These are phyloP conservation scores for Fonsecaea monophora DNA, from an alignment of 2,329 filamentous ascomycete genomes.

Conservation along the genomic window DNA sequence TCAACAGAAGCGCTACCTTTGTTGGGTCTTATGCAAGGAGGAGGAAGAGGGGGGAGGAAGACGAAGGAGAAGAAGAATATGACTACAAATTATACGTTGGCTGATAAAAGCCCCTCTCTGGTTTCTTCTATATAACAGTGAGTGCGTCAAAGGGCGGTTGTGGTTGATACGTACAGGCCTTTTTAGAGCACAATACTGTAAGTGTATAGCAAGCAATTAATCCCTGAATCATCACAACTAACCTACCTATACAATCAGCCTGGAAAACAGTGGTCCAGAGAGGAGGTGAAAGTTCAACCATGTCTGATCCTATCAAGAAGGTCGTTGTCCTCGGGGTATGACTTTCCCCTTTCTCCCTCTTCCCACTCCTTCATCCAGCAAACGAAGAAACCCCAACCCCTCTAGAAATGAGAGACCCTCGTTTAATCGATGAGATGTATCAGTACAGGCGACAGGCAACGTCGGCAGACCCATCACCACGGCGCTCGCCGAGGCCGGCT, in stretches of 20 bases:
- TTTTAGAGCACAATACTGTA: no score
- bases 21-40: not conserved
- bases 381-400: not conserved
- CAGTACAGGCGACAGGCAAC: conserved; percentile 21
- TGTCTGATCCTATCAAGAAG: conserved; percentile 26
- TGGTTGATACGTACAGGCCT: no score
- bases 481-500: conserved; percentile 33
- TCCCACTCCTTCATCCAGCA: not conserved
- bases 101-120: not conserved
- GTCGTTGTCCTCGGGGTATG: conserved; percentile 27
- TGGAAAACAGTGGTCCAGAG: not conserved
- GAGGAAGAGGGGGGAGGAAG: not conserved
- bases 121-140: not conserved
- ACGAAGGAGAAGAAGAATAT: no score
- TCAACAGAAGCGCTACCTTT: not conserved
- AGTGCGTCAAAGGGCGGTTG: no score
- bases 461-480: conserved; percentile 25
- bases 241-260: no score
- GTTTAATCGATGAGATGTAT: not conserved
- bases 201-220: no score
- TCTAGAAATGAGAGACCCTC: no score
- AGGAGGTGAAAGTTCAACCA: not conserved
- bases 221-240: no score
- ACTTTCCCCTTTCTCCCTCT: not conserved
- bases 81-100: no score